A percentile compares a stretch with the other conserved stretches of the same genome.
Conservation (phyloP, 768 basidiomycete species). For the Naganishia vaughanmartiniae region DNA sequence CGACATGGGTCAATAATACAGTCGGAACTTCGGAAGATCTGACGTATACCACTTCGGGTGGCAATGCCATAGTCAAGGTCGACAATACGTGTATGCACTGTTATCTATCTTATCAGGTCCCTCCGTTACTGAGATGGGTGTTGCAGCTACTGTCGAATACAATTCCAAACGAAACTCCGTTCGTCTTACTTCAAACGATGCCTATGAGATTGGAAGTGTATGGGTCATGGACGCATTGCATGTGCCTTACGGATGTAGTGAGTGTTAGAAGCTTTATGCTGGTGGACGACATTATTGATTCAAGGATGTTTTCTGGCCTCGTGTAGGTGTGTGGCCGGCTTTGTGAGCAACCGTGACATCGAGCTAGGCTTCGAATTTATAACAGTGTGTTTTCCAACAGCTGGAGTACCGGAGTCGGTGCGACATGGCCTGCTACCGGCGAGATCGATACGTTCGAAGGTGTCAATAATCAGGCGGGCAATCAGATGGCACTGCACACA, state of each 20-base stretch:
- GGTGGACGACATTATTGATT: neutral
- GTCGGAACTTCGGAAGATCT: conserved; percentile 53
- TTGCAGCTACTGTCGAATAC: conserved; percentile 40
- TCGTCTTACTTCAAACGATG: conserved; percentile 62
- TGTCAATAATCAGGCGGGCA: conserved; percentile 51
- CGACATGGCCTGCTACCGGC: conserved; percentile 35
- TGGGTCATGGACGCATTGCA: conserved; percentile 68
- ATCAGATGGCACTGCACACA: conserved; percentile 55
- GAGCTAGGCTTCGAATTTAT: conserved; percentile 40
- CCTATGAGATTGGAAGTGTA: conserved; percentile 62
- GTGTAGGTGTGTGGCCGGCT: conserved; percentile 38
- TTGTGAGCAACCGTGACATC: conserved; percentile 40
- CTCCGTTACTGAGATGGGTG: neutral
- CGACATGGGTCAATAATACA: conserved; percentile 53
- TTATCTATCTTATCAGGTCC: neutral
- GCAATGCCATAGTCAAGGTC: conserved; percentile 72
- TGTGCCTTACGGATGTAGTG: conserved; percentile 59
- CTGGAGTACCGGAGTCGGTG: conserved; percentile 26
- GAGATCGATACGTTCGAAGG: conserved; percentile 54
- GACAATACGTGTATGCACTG: conserved; percentile 59
- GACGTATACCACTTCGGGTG: conserved; percentile 65
- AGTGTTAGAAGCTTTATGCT: conserved; percentile 18
- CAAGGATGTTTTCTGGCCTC: neutral
- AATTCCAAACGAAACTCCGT: conserved; percentile 67
- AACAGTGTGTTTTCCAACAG: neutral